phyloP scores from a whole-genome alignment of 441 rosid species.

The Mallotus repandus region DNA sequence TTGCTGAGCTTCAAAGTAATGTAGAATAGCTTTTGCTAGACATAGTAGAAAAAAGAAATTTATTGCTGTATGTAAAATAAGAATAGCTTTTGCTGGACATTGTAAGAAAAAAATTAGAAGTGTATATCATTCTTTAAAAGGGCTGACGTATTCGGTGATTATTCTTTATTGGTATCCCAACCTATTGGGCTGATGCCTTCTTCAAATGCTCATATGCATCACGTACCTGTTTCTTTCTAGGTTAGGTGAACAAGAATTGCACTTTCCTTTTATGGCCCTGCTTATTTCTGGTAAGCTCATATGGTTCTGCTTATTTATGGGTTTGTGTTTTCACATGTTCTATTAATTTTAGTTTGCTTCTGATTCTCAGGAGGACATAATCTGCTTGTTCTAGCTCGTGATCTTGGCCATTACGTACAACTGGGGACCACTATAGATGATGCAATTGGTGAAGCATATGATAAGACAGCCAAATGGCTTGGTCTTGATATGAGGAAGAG shows the following conservation, averaged over 20 bases:
- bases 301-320: neutral
- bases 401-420: conserved; percentile 87
- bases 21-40: conserved; percentile 4
- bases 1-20: neutral
- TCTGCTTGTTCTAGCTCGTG: conserved; percentile 73
- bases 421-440: conserved; percentile 95
- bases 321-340: neutral
- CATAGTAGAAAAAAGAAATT: neutral
- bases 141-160: no score
- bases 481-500: conserved; percentile 90
- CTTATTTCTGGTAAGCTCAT: conserved; percentile 77
- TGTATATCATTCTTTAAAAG: neutral
- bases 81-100: no score
- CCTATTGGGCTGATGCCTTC: neutral
- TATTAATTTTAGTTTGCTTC: conserved; percentile 3
- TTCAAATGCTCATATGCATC: neutral
- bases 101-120: no score
- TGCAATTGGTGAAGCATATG: conserved; percentile 94
- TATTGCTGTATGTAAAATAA: neutral
- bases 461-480: conserved; percentile 94
- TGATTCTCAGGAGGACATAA: conserved; percentile 79
- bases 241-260: conserved; percentile 65
- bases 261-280: conserved; percentile 88
- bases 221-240: conserved; percentile 35
- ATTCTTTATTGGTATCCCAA: no score